These are phyloP conservation scores for Citrus hindsii DNA, from an alignment of 345 rosid species.

Conservation along the genomic window DNA sequence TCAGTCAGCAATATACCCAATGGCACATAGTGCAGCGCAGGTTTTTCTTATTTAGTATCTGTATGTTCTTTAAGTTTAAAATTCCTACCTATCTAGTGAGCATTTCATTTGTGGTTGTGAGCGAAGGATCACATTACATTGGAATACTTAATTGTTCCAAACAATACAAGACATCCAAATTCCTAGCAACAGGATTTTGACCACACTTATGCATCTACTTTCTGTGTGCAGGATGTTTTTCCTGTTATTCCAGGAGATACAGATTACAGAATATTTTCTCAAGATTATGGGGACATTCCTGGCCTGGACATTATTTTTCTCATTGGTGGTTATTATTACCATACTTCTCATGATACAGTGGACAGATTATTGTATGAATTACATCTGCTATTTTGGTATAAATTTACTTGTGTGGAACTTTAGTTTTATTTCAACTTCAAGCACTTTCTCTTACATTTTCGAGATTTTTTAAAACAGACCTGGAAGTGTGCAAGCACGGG, in stretches of 20 bases:
- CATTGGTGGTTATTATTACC: slow-evolving; percentile 96
- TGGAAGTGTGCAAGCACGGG: slow-evolving; percentile 98
- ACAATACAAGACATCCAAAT: neutral
- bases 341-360: slow-evolving; percentile 88
- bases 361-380: slow-evolving; percentile 96
- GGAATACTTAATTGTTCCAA: neutral
- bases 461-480: slow-evolving; percentile 58
- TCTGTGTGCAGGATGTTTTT: slow-evolving; percentile 71
- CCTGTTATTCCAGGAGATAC: slow-evolving; percentile 93
- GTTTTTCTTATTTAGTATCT: slow-evolving; percentile 34
- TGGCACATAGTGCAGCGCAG: slow-evolving; percentile 99
- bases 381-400: slow-evolving; percentile 58
- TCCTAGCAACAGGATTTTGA: neutral
- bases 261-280: slow-evolving; percentile 87
- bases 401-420: slow-evolving; percentile 20
- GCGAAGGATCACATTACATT: neutral
- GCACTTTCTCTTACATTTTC: slow-evolving; percentile 29
- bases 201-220: neutral
- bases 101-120: neutral
- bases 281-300: slow-evolving; percentile 88
- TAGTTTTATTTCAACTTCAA: slow-evolving; percentile 21
- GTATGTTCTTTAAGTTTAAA: slow-evolving; percentile 5
- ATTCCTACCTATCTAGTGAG: slow-evolving; percentile 10
- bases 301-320: slow-evolving; percentile 97
- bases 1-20: slow-evolving; percentile 80